Percentiles rank a stretch among this genome's conserved stretches.
These are phyloP conservation scores for Przewalskia tangutica DNA, from an alignment of 257 asterid species.

Conservation along the genomic window DNA sequence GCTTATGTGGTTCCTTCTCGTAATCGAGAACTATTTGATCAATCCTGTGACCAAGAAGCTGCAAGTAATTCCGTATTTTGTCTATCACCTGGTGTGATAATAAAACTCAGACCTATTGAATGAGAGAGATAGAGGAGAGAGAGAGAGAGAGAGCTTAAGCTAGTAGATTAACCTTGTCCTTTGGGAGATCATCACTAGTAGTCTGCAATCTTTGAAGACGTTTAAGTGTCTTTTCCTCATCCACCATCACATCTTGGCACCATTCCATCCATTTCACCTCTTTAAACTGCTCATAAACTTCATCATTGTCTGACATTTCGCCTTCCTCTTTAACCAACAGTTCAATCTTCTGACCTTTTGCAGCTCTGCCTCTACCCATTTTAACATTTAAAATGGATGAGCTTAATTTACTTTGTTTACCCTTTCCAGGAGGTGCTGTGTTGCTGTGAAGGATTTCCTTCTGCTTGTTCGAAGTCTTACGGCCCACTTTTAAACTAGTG, in stretches of 20 bases:
- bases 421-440: conserved; percentile 34
- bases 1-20: conserved; percentile 61
- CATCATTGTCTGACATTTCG: conserved; percentile 95
- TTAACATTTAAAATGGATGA: conserved; percentile 38
- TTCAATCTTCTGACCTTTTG: conserved; percentile 63
- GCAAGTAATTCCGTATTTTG: conserved; percentile 77
- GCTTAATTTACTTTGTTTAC: conserved; percentile 45
- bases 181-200: conserved; percentile 82
- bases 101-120: conserved; percentile 2
- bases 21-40: conserved; percentile 76
- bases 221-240: conserved; percentile 69
- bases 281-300: conserved; percentile 90
- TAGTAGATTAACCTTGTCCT: conserved; percentile 55
- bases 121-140: not conserved
- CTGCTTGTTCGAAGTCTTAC: conserved; percentile 66
- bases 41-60: conserved; percentile 90
- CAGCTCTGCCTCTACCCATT: conserved; percentile 35
- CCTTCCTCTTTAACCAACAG: conserved; percentile 96
- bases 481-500: conserved; percentile 41
- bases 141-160: not conserved
- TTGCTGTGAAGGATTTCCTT: conserved; percentile 34
- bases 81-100: conserved; percentile 56
- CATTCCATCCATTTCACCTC: conserved; percentile 99
- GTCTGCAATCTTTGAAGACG: conserved; percentile 89
- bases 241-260: conserved; percentile 92